Percentiles rank a stretch among this genome's conserved stretches.
phyloP scores from a whole-genome alignment of 768 basidiomycete genomes.

The Strobilomyces echinocephalus region DNA sequence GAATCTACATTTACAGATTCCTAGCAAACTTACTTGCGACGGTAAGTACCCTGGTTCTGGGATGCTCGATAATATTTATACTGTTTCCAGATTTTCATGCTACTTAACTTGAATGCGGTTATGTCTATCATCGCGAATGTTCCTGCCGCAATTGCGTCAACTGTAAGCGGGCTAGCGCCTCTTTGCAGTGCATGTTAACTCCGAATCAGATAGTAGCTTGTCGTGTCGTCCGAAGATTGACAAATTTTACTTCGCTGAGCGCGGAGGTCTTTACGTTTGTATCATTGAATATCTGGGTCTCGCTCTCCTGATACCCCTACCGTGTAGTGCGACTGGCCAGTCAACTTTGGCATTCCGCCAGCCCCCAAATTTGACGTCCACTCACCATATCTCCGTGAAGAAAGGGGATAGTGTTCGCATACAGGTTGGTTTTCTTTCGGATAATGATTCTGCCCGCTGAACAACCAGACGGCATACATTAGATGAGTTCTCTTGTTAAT shows the following conservation, averaged over 20 bases:
- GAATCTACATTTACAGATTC: slow-evolving; percentile 42
- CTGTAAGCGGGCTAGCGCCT: slow-evolving; percentile 35
- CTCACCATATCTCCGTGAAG: slow-evolving; percentile 30
- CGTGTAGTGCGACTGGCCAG: slow-evolving; percentile 36
- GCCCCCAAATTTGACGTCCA: slow-evolving; percentile 27
- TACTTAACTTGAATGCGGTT: slow-evolving; percentile 63
- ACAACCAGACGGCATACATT: slow-evolving; percentile 6
- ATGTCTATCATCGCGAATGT: slow-evolving; percentile 74
- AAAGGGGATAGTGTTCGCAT: slow-evolving; percentile 54
- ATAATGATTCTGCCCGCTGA: not conserved
- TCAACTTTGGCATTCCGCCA: slow-evolving; percentile 61
- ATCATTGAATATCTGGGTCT: slow-evolving; percentile 20
- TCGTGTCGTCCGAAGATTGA: slow-evolving; percentile 59
- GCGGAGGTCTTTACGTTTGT: slow-evolving; percentile 52
- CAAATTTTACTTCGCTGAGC: slow-evolving; percentile 48
- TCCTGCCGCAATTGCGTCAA: slow-evolving; percentile 65
- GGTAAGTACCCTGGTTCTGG: slow-evolving; percentile 18
- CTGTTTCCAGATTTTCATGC: slow-evolving; percentile 47
- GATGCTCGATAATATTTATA: not conserved
- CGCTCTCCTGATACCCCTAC: slow-evolving; percentile 4
- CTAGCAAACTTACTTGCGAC: slow-evolving; percentile 60
- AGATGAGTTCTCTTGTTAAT: slow-evolving; percentile 67
- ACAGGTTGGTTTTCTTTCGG: slow-evolving; percentile 37
- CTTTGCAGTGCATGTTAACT: not conserved
- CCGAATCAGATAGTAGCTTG: slow-evolving; percentile 56